These are phyloP conservation scores for Pythium rishiriense DNA, from an alignment of 352 stramenopile species.

Conservation along the genomic window DNA sequence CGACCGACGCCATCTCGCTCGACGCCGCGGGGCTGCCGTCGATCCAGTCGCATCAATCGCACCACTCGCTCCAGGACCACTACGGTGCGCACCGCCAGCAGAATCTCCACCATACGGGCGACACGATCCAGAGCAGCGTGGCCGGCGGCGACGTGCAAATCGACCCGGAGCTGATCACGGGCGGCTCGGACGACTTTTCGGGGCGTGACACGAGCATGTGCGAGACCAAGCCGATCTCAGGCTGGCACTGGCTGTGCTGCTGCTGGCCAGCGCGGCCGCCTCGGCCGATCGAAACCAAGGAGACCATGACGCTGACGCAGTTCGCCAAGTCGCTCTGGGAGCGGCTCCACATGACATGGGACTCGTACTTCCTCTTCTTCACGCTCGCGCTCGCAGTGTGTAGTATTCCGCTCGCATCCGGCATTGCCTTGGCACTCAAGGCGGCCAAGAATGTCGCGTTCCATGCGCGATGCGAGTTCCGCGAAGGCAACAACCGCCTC, in stretches of 20 bases:
- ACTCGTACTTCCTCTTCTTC: conserved; percentile 65
- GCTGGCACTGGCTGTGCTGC: conserved; percentile 16
- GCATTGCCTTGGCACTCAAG: conserved; percentile 38
- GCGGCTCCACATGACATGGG: conserved; percentile 68
- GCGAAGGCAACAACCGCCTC: conserved; percentile 23
- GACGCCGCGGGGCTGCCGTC: background rate
- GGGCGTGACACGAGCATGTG: conserved; percentile 8
- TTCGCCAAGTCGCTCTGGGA: conserved; percentile 46
- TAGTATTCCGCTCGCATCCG: conserved; percentile 45
- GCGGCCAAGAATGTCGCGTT: conserved; percentile 35
- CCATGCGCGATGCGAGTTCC: conserved; percentile 44
- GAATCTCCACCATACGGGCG: conserved; percentile 21
- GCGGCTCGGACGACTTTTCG: conserved; percentile 21
- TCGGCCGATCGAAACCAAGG: background rate
- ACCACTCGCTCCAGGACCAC: conserved; percentile 20
- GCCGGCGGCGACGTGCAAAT: conserved; percentile 4
- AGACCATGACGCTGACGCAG: conserved; percentile 20
- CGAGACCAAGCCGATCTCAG: background rate
- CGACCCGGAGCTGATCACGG: conserved; percentile 6
- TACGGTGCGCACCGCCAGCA: conserved; percentile 15
- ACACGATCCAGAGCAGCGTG: conserved; percentile 11
- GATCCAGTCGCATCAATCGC: conserved; percentile 10
- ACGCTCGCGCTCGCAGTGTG: conserved; percentile 54
- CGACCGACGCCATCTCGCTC: conserved; percentile 17
- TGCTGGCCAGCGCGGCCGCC: background rate